Base-by-base conservation (phyloP, 164 flowering plant species). In the Vitis cinerea region DNA sequence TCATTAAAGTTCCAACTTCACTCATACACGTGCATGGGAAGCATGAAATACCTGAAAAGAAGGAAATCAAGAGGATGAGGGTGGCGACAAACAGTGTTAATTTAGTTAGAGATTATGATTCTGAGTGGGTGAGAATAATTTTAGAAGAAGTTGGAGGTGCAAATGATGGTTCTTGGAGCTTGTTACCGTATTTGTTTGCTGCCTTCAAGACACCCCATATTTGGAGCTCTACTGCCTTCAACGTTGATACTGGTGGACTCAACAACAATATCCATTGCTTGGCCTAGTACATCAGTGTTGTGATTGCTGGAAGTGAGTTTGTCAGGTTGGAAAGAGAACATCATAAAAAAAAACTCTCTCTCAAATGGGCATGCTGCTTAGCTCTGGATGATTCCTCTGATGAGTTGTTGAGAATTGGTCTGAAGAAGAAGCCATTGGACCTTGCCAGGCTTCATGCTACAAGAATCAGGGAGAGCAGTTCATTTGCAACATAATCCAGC, bases 201-300 rank as follows among this genome's bases (percentile, higher is more conserved):
- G 79, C 90, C 31, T 88, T 89, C 79, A 93, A 91, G 94, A 85
- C 92, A 48, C 93, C 99, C 51, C 86, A 75, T 69, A 79, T 93
- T 37, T 95, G 99, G 99, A 84, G 80, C 71, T 80, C 82, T 2
- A 88, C 97, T 67, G 88, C 92, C 66, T 95, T 93, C 78, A 88
- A 88, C 75, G 85, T 90, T 64, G 91, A 93, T 47, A 87, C 90
- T 0, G 98, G 98, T 5, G 98, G 96, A 58, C 92, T 94, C 84
- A 92, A 80, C 82, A 94, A 90, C 82, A 94, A 94, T 60, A 84
- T 93, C 65, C 91, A 95, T 75, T 93, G 98, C 79, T 77, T 95
- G 81, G 97, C 92, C 50, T 17, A 87, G 84, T 96, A 97, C 84
- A 88, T 96, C 57, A 82, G 72, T 78, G 92, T 95, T 61, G 95